Evolutionary conservation across 768 basidiomycete genomes (phyloP).

Genomic region (Suillus cothurnatus): DNA sequence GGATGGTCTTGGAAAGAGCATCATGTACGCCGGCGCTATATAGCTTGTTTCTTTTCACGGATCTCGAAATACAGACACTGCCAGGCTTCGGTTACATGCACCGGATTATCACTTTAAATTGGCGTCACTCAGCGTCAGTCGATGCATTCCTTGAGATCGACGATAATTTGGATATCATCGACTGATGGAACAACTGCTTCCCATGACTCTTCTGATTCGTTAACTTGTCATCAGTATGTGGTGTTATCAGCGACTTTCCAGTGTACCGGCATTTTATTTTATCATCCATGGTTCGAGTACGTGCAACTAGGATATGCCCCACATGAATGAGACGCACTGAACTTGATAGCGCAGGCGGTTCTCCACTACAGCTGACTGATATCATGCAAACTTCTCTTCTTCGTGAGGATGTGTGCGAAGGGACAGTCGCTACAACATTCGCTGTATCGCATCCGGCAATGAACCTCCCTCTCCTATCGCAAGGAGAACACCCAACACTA

Average conservation of each 20-base stretch:
- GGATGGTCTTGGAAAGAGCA: conserved; percentile 70
- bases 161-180: conserved; percentile 19
- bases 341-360: conserved; percentile 52
- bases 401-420: conserved; percentile 45
- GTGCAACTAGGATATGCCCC: conserved; percentile 34
- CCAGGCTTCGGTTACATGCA: conserved; percentile 51
- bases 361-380: conserved; percentile 57
- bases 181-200: conserved; percentile 45
- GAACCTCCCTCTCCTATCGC: conserved; percentile 77
- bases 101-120: conserved; percentile 34
- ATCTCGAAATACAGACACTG: conserved; percentile 29
- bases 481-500: conserved; percentile 83
- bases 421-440: conserved; percentile 50
- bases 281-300: conserved; percentile 65
- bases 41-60: conserved; percentile 16
- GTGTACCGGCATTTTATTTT: conserved; percentile 86
- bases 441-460: conserved; percentile 52
- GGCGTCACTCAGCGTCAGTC: conserved; percentile 4
- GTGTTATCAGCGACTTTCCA: conserved; percentile 79
- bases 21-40: conserved; percentile 40
- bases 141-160: conserved; percentile 17
- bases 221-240: conserved; percentile 64
- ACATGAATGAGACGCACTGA: conserved; percentile 13
- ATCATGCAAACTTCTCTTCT: conserved; percentile 64
- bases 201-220: conserved; percentile 25